Conservation (phyloP, 2,329 filamentous ascomycete species). For the Colletotrichum caudatum region DNA sequence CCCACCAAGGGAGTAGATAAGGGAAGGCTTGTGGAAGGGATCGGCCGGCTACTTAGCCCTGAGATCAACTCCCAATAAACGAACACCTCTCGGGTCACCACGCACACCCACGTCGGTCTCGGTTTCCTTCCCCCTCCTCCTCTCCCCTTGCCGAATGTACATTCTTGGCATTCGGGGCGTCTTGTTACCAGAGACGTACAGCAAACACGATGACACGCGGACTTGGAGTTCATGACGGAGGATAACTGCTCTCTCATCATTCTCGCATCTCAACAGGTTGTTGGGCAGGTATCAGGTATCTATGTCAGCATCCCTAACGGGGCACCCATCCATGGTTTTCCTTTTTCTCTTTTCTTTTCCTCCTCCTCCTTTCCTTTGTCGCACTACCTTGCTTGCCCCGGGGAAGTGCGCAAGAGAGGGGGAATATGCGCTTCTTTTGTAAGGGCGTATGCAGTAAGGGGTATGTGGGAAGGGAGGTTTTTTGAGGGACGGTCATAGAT, state of each 20-base stretch:
- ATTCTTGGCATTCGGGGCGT: constrained; percentile 32
- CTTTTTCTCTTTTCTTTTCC: constrained; percentile 32
- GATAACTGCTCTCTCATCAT: constrained; percentile 37
- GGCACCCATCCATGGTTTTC: constrained; percentile 33
- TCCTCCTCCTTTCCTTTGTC: constrained; percentile 28
- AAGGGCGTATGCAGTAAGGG: constrained; percentile 8
- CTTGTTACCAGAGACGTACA: constrained; percentile 18
- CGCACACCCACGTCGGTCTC: constrained; percentile 15
- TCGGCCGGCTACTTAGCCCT: constrained; percentile 2
- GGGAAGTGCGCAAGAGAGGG: neutral
- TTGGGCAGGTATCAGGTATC: constrained; percentile 38
- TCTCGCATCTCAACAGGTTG: constrained; percentile 34
- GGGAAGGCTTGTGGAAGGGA: constrained; percentile 5
- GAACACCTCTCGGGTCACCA: constrained; percentile 17
- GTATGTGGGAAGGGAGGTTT: neutral
- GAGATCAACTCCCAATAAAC: constrained; percentile 10
- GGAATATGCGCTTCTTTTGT: neutral
- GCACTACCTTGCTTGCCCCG: constrained; percentile 6
- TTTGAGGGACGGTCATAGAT: constrained; percentile 29
- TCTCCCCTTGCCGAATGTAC: constrained; percentile 16
- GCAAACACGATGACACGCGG: constrained; percentile 36
- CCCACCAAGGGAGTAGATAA: constrained; percentile 38
- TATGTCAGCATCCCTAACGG: constrained; percentile 33
- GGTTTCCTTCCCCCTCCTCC: constrained; percentile 2
- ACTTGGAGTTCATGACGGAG: constrained; percentile 34